Evolutionary conservation across 1,284 basidiomycete species (phyloP), one percentile per base, ranked within the genome.

Genomic region (Vanrija sp.): DNA sequence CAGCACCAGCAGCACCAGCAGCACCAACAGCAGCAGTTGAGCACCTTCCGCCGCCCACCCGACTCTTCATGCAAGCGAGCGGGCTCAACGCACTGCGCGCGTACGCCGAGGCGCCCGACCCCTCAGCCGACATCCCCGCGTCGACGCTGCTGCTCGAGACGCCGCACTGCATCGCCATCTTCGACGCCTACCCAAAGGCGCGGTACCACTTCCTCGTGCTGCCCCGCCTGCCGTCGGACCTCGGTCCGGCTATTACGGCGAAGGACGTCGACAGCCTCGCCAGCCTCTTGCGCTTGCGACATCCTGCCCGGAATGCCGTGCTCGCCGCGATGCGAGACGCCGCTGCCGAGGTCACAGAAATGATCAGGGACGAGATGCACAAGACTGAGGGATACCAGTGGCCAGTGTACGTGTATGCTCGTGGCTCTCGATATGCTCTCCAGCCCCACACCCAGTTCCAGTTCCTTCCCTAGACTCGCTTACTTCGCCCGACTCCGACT

Each of bases 171-270:
- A 65, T 93, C 42, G 88, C 87, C 3, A 82, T 97, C 51, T 91
- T 86, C 68, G 93, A 97, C 77, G 83, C 81, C 18, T 96, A 82
- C 71, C 89, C 89, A 7, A 97, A 97, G 62, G 78, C 88, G 2
- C 85, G 83, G 52, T 92, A 89, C 71, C 91, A 95, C 73, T 86
- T 89, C 65, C 81, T 92, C 43, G 74, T 92, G 54, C 77, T 92
- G 15, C 90, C 90, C 39, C 83, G 87, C 14, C 57, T 69, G 19
- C 70, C 67, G 55, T 21, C 60, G 55, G 49, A 60, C 58, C 34
- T 34, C 34, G 34, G 12, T 15, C 34, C 34, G 34, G 2, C 34
- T 2, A 34, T 34, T 34, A 14, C 6, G 34, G 34, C 34, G 34
- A 58, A 66, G 54, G 78, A 83, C 26, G 79, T 91, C 14, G 70